phyloP scores from a whole-genome alignment of 192 early-diverging fungal genomes.

The Physocladia obscura region DNA sequence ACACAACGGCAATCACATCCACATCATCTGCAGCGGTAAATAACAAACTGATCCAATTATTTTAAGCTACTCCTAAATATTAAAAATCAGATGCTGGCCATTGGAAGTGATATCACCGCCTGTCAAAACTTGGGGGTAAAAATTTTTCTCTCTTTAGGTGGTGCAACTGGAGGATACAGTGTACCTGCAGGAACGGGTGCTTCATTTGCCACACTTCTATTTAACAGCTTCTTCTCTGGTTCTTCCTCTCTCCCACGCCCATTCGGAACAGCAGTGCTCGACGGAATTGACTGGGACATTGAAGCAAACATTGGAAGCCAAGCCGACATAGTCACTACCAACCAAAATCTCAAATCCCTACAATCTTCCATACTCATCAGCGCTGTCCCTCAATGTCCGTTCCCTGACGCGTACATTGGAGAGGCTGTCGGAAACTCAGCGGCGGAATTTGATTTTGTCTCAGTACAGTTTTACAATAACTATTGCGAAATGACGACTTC shows the following conservation, averaged over 20 bases:
- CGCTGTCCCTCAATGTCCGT: constrained; percentile 74
- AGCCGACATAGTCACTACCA: constrained; percentile 54
- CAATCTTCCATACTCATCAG: constrained; percentile 49
- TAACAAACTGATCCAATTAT: no score
- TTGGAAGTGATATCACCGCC: neutral
- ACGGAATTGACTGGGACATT: constrained; percentile 56
- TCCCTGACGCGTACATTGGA: constrained; percentile 66
- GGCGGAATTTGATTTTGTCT: constrained; percentile 68
- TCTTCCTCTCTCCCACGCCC: neutral
- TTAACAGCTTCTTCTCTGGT: constrained; percentile 13
- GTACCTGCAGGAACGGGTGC: constrained; percentile 2
- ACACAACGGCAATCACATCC: neutral
- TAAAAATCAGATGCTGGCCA: neutral
- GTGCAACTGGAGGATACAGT: constrained; percentile 3
- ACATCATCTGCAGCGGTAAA: neutral
- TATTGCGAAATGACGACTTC: constrained; percentile 59
- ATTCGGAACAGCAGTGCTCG: constrained; percentile 13
- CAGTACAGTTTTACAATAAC: constrained; percentile 84
- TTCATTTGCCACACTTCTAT: neutral
- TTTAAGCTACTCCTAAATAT: neutral
- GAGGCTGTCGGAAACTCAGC: constrained; percentile 48
- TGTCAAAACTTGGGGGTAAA: constrained; percentile 22
- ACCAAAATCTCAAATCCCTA: constrained; percentile 57
- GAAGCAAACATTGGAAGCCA: constrained; percentile 66
- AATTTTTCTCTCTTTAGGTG: constrained; percentile 11